Base-by-base conservation (phyloP, 495 filamentous ascomycete species). In the Tuber indicum region DNA sequence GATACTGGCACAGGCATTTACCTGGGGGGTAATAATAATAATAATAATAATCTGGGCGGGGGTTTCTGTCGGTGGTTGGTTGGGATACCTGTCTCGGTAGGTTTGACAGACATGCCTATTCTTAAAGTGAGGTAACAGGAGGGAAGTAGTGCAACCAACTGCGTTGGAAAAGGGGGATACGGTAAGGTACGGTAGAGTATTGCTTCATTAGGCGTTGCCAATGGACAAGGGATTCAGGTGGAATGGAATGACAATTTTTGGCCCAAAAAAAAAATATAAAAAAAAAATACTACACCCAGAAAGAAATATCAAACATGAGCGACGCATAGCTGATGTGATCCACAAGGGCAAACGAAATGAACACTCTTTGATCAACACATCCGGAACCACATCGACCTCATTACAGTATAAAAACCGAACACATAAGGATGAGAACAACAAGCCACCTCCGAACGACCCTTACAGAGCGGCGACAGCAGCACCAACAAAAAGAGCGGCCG, bases 381-480 rank as follows among this genome's bases (percentile, higher is more conserved):
- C 58, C 26, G 58, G 58, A 66, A 66, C 58, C 58, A 16, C 58
- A 66, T 26, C n/a, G 26, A 66, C 58, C 58, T 66, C 58, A 66
- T 66, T 66, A 66, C 58, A 66, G 32, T 26, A 66, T 36, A 17
- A 6, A 66, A 32, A 26, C n/a, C n/a, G 12, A 32, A 6, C 49
- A 26, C 23, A 58, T 58, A 10, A 36, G 12, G 16, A 32, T 1
- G 58, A 66, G 26, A 66, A 66, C 26, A 0, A 5, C 58, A 32
- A 26, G 5, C 58, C 12, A n/a, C 58, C 58, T 10, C n/a, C 16
- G 3, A 17, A 4, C 1, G 10, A 6, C 10, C 26, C 1, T 32
- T 16, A 66, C 58, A 66, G 58, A 32, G 58, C 58, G 36, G 26
- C 26, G 12, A 66, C 26, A 1, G 58, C 58, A 32, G 58, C 58